Percentiles rank a stretch among this genome's conserved stretches.
These are phyloP conservation scores for Hypomontagnella monticulosa DNA, from an alignment of 495 filamentous ascomycete species.

Conservation along the genomic window DNA sequence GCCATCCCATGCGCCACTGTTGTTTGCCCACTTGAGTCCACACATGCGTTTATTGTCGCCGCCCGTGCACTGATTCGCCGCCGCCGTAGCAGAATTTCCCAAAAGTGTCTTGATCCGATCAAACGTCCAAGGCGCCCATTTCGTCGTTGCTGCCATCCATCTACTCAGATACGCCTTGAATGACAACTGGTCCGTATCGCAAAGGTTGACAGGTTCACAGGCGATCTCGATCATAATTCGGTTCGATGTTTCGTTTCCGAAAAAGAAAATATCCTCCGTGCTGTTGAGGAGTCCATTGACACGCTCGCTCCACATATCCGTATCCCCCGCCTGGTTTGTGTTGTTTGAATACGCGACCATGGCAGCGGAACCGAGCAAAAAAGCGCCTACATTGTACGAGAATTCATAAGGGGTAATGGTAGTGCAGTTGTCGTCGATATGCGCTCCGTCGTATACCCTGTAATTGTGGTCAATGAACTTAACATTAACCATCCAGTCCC, in stretches of 20 bases:
- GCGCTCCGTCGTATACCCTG: slow-evolving; percentile 67
- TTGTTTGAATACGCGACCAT: slow-evolving; percentile 56
- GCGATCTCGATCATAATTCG: slow-evolving; percentile 73
- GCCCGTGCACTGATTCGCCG: slow-evolving; percentile 71
- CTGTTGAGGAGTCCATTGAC: slow-evolving; percentile 63
- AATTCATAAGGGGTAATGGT: slow-evolving; percentile 65
- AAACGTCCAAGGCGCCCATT: slow-evolving; percentile 73
- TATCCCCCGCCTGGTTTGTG: slow-evolving; percentile 56
- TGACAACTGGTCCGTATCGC: slow-evolving; percentile 72
- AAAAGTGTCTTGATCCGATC: slow-evolving; percentile 70
- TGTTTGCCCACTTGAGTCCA: slow-evolving; percentile 73
- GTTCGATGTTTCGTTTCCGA: slow-evolving; percentile 44
- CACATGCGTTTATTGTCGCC: slow-evolving; percentile 70
- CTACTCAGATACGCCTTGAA: slow-evolving; percentile 79
- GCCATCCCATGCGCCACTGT: slow-evolving; percentile 61
- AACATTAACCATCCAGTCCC: slow-evolving; percentile 68
- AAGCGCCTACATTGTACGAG: slow-evolving; percentile 75
- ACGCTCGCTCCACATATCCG: slow-evolving; percentile 62
- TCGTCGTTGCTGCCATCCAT: slow-evolving; percentile 77
- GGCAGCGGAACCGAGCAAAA: slow-evolving; percentile 72
- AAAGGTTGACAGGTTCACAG: slow-evolving; percentile 71
- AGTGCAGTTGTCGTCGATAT: slow-evolving; percentile 61
- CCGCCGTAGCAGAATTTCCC: slow-evolving; percentile 68
- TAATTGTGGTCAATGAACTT: slow-evolving; percentile 61
- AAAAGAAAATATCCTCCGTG: slow-evolving; percentile 65